Base-by-base conservation (phyloP, 2,329 filamentous ascomycete genomes). In the Myrmaecium sp. region DNA sequence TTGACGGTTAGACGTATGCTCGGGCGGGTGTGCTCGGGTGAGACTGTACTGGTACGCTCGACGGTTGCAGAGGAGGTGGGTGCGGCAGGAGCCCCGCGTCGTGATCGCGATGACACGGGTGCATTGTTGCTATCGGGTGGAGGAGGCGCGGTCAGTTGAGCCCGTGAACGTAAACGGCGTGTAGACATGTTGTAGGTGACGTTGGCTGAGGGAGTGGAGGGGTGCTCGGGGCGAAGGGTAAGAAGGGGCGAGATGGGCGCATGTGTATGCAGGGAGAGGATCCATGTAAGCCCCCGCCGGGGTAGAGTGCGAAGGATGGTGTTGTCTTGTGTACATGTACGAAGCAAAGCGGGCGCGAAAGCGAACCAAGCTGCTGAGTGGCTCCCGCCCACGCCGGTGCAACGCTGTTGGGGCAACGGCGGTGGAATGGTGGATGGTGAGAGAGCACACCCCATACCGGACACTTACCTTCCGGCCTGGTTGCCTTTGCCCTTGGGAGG, bases 1-100 rank as follows among this genome's bases (percentile, higher is more conserved):
- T 62, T 62, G 35, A 63, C 58, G 20, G 57, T 63, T 31, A 63
- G 50, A 30, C 54, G 50, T 30, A 62, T 54, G 26, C 54, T 58
- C 32, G 52, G 54, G 32, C 52, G 54, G 21, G 49, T 49, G 32
- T 53, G 49, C 27, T 55, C 48, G 31, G 54, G 53, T 23, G 52
- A 49, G 25, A 44, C 46, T 10, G 21, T 24, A 13, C 27, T 18
- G 14, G 27, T 31, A 19, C 36, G 32, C 37, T 54, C 44, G 29
- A 55, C 49, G 25, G 47, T 40, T 25, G 49, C 47, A 6, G 49
- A 37, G 13, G 34, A 28, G 26, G 34, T 25, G 21, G 30, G 30
- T 11, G 33, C 30, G 19, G 46, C 40, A 22, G 45, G 35, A 15
- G 42, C 44, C 24, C 45, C 45, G 33, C 52, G 49, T 24, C 49